phyloP scores from a whole-genome alignment of 805 yeast genomes.

The Kodamaea sagamina region DNA sequence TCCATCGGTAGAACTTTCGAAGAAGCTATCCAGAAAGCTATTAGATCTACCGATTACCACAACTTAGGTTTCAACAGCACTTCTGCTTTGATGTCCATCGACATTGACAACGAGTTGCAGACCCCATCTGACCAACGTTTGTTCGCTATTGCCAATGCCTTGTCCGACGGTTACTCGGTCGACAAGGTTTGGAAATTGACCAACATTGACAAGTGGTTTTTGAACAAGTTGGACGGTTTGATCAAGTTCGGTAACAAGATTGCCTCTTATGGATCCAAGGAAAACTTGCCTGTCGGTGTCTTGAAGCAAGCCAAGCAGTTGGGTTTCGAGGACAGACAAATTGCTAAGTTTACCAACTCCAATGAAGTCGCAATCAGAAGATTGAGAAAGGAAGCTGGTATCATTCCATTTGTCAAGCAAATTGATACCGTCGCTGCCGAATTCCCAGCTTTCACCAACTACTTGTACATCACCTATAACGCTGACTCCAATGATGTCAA shows the following conservation, averaged over 20 bases:
- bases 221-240: constrained; percentile 77
- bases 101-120: constrained; percentile 88
- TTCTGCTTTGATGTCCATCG: constrained; percentile 82
- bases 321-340: constrained; percentile 96
- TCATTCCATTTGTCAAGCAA: constrained; percentile 91
- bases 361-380: constrained; percentile 93
- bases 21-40: constrained; percentile 97
- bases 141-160: constrained; percentile 95
- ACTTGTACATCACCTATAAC: constrained; percentile 90
- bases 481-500: constrained; percentile 83
- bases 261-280: constrained; percentile 55
- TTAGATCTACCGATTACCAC: constrained; percentile 93
- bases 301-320: constrained; percentile 90
- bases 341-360: constrained; percentile 83
- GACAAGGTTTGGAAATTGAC: constrained; percentile 90
- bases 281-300: constrained; percentile 60
- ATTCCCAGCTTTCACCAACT: constrained; percentile 95
- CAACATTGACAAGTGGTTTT: constrained; percentile 94
- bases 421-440: constrained; percentile 99
- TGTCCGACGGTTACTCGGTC: constrained; percentile 83
- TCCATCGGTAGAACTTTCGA: constrained; percentile 96
- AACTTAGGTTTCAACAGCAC: constrained; percentile 92
- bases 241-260: constrained; percentile 70
- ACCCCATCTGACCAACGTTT: constrained; percentile 97
- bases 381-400: constrained; percentile 81